Evolutionary conservation across 345 rosid species (phyloP).

Genomic region (Ceriops zippeliana): DNA sequence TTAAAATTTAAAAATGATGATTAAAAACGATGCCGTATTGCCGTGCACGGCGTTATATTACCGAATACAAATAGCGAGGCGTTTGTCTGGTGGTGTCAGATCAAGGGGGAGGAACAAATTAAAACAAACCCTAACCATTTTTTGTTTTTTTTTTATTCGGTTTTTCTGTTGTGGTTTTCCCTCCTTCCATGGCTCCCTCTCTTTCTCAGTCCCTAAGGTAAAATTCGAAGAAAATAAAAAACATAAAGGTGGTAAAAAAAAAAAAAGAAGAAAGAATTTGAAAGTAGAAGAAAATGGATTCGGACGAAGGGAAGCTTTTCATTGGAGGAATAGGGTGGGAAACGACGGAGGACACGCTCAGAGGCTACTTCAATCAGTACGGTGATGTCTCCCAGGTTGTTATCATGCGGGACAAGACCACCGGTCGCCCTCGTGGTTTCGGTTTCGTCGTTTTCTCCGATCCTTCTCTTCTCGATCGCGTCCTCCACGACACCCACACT

Average conservation of each 20-base stretch:
- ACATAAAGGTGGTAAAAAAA: background rate
- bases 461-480: constrained; percentile 24
- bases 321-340: constrained; percentile 31
- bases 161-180: too few species aligned
- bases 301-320: constrained; percentile 29
- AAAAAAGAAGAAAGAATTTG: background rate
- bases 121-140: constrained; percentile 7
- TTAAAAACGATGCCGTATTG: too few species aligned
- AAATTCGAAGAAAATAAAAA: background rate
- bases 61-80: too few species aligned
- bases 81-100: too few species aligned
- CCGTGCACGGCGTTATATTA: too few species aligned
- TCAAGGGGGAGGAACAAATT: too few species aligned
- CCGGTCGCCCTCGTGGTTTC: constrained; percentile 32
- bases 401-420: constrained; percentile 29
- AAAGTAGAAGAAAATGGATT: constrained; percentile 14
- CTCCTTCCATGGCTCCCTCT: background rate
- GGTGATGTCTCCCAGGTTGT: constrained; percentile 29
- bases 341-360: constrained; percentile 23
- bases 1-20: too few species aligned
- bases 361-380: constrained; percentile 24
- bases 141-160: too few species aligned
- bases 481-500: constrained; percentile 26
- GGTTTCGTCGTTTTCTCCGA: constrained; percentile 31
- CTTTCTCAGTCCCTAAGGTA: background rate